Base-by-base conservation (phyloP, 108 stramenopile species). In the Aurantiochytrium sp. region DNA sequence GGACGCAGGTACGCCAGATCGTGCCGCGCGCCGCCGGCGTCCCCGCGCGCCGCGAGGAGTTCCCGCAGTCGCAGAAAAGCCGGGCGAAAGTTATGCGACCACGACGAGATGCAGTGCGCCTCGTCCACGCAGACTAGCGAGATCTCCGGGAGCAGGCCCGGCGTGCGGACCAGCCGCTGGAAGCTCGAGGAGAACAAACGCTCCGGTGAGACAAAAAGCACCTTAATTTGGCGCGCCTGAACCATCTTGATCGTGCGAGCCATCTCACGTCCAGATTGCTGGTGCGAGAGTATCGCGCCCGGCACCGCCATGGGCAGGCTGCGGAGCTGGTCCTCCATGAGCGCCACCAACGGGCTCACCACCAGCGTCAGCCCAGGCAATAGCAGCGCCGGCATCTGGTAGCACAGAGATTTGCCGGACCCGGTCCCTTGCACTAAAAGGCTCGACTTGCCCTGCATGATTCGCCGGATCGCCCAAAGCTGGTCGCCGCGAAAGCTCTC, bases 41-140 rank as follows among this genome's bases (percentile, higher is more conserved):
- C 42, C 30, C 42, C 45, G 21, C 36, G 42, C 21, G 42, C 10
- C n/a, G 92, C 86, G 15, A 97, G 73, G 32, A 96, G 69, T 4
- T 91, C 92, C 86, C 92, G 88, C 19, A 97, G 89, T 54, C 96
- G 92, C 55, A 97, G 89, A 69, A 95, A 97, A 22, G 94, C 95
- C 37, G 97, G 97, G 17, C 99, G 92, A 89, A 99, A 99, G 92
- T 99, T 97, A 90, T 99, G 97, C 12, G 95, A 95, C 99, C 99
- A 99, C 87, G 97, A 94, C 65, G 94, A 94, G 45, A 93, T 85
- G 90, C 93, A 92, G 92, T 97, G 97, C 10, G 95, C 95, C 92
- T 99, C 99, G 87, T 99, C 99, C 50, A 99, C 93, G 73, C 95
- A 97, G 32, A 98, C 92, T 2, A 98, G 91, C 5, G 97, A 96